Evolutionary conservation across 1,284 basidiomycete genomes (phyloP).

Genomic region (Ceratorhiza oryzae-sativae): DNA sequence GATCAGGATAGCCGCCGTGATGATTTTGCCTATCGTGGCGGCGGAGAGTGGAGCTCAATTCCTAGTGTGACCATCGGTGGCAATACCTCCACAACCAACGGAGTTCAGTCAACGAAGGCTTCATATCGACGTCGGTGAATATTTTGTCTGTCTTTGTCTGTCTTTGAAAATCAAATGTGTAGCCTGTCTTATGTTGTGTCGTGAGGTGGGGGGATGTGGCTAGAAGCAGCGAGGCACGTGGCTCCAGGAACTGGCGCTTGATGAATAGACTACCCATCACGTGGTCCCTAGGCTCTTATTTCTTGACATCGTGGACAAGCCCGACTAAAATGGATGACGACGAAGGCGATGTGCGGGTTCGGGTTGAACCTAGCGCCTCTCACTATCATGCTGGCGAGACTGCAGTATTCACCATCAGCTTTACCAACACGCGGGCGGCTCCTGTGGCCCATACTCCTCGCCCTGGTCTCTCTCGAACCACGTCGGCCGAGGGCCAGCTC

Average conservation of each 20-base stretch:
- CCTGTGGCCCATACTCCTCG: slow-evolving; percentile 8
- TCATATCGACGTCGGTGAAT: too few relatives aligned
- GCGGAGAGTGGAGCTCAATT: too few relatives aligned
- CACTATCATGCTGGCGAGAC: slow-evolving; percentile 36
- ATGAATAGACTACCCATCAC: neutral
- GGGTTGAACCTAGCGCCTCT: slow-evolving; percentile 32
- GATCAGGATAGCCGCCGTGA: too few relatives aligned
- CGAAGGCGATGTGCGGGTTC: slow-evolving; percentile 33
- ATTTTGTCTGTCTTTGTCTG: too few relatives aligned
- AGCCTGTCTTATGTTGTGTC: too few relatives aligned
- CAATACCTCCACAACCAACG: too few relatives aligned
- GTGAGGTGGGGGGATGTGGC: too few relatives aligned
- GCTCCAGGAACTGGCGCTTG: neutral
- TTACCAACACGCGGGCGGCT: slow-evolving; percentile 16
- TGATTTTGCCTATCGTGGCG: too few relatives aligned
- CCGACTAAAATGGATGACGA: slow-evolving; percentile 23
- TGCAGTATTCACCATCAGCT: slow-evolving; percentile 34
- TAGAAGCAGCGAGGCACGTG: too few relatives aligned
- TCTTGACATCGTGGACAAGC: neutral
- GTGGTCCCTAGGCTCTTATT: neutral
- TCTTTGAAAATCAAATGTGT: too few relatives aligned
- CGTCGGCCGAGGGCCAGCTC: slow-evolving; percentile 7
- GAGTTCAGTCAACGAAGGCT: too few relatives aligned
- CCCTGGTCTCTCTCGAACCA: slow-evolving; percentile 5
- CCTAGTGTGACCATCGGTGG: too few relatives aligned